Evolutionary conservation across 129 eudicot species (phyloP).

Genomic region (Centaurea solstitialis): DNA sequence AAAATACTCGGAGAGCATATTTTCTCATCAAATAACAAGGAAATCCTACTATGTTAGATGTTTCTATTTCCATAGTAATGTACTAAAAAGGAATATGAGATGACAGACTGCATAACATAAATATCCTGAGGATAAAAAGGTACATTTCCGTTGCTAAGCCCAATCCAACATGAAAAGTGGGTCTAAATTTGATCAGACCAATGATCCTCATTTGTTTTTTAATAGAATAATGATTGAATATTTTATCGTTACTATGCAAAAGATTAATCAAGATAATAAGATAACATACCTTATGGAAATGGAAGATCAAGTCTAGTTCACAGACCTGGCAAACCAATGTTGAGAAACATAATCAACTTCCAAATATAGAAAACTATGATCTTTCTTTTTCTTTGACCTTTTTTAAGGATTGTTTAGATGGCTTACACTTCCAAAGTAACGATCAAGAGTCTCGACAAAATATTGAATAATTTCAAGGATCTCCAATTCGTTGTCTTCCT

Average conservation of each 20-base stretch:
- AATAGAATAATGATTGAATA: background rate
- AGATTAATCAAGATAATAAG: background rate
- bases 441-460: slow-evolving; percentile 85
- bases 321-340: slow-evolving; percentile 57
- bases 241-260: background rate
- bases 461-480: slow-evolving; percentile 84
- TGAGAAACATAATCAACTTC: slow-evolving; percentile 12
- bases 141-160: background rate
- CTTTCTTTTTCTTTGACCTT: background rate
- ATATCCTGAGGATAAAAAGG: background rate
- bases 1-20: too few species aligned
- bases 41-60: background rate
- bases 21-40: too few species aligned
- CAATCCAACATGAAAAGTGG: background rate
- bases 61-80: background rate
- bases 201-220: background rate
- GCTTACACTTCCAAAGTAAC: slow-evolving; percentile 89
- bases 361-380: background rate
- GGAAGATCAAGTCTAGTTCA: slow-evolving; percentile 85
- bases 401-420: slow-evolving; percentile 14
- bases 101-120: background rate
- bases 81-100: background rate
- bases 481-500: slow-evolving; percentile 88
- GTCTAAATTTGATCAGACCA: background rate
- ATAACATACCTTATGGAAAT: slow-evolving; percentile 82